These are phyloP conservation scores for Aspergillus mulundensis DNA, from an alignment of 495 filamentous ascomycete genomes.

Conservation along the genomic window DNA sequence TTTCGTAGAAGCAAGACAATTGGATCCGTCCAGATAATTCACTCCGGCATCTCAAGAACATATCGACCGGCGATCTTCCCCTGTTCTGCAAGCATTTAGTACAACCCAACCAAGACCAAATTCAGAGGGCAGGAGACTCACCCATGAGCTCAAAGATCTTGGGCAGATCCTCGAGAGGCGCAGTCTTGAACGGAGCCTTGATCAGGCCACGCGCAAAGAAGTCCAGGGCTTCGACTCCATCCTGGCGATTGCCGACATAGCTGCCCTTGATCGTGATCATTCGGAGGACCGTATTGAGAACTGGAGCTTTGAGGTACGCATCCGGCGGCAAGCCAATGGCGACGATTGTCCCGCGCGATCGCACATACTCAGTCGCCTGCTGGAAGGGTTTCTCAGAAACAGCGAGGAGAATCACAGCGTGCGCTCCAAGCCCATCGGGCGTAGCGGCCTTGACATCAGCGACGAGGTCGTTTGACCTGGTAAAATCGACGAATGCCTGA, in stretches of 20 bases:
- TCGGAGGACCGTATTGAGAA: constrained; percentile 78
- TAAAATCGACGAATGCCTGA: constrained; percentile 70
- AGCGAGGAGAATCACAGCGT: constrained; percentile 82
- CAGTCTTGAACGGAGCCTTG: constrained; percentile 79
- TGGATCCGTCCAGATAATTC: too few relatives aligned
- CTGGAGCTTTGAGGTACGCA: constrained; percentile 74
- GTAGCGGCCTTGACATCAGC: constrained; percentile 75
- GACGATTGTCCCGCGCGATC: constrained; percentile 72
- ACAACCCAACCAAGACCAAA: background rate
- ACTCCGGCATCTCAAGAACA: constrained; percentile 65
- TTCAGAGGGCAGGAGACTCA: constrained; percentile 23
- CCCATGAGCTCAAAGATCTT: constrained; percentile 72
- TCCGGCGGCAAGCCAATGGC: constrained; percentile 80
- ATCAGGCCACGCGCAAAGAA: constrained; percentile 82
- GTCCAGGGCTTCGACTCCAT: constrained; percentile 79
- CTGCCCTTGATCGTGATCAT: constrained; percentile 93
- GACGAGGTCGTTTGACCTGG: constrained; percentile 67
- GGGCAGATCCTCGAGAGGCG: constrained; percentile 70
- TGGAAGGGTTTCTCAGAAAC: constrained; percentile 89
- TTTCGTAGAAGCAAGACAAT: too few relatives aligned
- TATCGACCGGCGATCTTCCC: constrained; percentile 84
- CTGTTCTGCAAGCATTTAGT: constrained; percentile 37
- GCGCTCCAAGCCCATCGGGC: constrained; percentile 73
- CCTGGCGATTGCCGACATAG: constrained; percentile 87
- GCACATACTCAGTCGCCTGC: constrained; percentile 82